Conservation (phyloP, 2,329 filamentous ascomycete genomes). For the Trichoderma sp. region DNA sequence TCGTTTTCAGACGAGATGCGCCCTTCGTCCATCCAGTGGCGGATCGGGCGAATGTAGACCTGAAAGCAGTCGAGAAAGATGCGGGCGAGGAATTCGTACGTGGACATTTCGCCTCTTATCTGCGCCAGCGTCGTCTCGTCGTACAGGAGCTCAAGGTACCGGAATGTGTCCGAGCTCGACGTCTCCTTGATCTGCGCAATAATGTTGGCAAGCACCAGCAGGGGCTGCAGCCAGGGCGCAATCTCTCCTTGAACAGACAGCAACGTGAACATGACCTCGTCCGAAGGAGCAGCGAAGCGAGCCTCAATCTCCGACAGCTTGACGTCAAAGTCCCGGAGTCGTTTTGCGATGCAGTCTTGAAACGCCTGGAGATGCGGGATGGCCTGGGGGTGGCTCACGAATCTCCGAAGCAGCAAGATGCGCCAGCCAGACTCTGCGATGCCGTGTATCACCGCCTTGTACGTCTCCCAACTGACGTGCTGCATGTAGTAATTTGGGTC, state of each 20-base stretch:
- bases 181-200: conserved; percentile 59
- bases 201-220: conserved; percentile 63
- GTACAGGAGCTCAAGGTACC: conserved; percentile 78
- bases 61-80: conserved; percentile 82
- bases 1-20: conserved; percentile 66
- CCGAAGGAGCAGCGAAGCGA: conserved; percentile 56
- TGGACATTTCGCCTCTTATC: conserved; percentile 62
- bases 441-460: conserved; percentile 51
- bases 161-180: conserved; percentile 59
- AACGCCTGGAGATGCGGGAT: conserved; percentile 71
- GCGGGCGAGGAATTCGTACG: conserved; percentile 65
- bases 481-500: conserved; percentile 50
- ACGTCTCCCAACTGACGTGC: conserved; percentile 53
- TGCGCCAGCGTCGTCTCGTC: conserved; percentile 70
- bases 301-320: conserved; percentile 62
- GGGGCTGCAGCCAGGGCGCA: conserved; percentile 52
- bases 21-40: conserved; percentile 82
- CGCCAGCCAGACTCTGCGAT: conserved; percentile 53
- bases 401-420: conserved; percentile 50
- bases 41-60: conserved; percentile 78
- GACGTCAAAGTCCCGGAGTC: conserved; percentile 61
- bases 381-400: conserved; percentile 48
- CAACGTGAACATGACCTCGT: conserved; percentile 66
- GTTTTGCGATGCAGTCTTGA: conserved; percentile 61
- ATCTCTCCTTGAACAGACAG: conserved; percentile 63